Evolutionary conservation across 2,329 filamentous ascomycete genomes (phyloP).

Genomic region (Graphium sp.): DNA sequence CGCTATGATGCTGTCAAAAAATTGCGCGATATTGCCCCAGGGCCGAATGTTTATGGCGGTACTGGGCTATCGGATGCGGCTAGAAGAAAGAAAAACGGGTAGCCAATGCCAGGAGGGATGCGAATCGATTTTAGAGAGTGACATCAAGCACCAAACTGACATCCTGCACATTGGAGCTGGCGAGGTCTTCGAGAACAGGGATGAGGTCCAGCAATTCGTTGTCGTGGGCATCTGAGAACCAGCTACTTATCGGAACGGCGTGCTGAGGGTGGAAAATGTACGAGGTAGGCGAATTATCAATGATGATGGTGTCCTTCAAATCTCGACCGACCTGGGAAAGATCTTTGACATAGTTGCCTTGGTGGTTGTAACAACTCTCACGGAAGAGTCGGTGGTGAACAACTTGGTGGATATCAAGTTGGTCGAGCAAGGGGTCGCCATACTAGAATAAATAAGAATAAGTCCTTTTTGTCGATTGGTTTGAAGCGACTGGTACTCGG

Average conservation of each 20-base stretch:
- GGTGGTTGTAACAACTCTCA: slow-evolving; percentile 98
- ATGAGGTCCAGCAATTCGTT: slow-evolving; percentile 96
- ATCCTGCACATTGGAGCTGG: slow-evolving; percentile 74
- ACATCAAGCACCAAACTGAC: slow-evolving; percentile 97
- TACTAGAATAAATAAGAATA: slow-evolving; percentile 39
- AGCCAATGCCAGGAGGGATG: slow-evolving; percentile 10
- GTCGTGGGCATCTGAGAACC: slow-evolving; percentile 98
- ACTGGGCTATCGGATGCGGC: no score
- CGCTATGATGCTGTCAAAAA: slow-evolving; percentile 26
- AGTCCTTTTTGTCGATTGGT: slow-evolving; percentile 5
- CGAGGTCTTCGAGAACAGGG: slow-evolving; percentile 93
- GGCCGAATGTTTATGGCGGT: no score
- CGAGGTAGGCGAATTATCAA: slow-evolving; percentile 96
- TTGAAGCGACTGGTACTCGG: slow-evolving; percentile 8
- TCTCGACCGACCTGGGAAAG: slow-evolving; percentile 92
- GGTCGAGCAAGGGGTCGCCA: slow-evolving; percentile 86
- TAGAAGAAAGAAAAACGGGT: slow-evolving; percentile 11
- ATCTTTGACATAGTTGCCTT: slow-evolving; percentile 99
- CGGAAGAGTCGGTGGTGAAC: slow-evolving; percentile 93
- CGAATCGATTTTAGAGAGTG: slow-evolving; percentile 37
- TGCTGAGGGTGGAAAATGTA: slow-evolving; percentile 99
- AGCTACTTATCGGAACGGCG: slow-evolving; percentile 97
- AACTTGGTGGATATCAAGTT: slow-evolving; percentile 92
- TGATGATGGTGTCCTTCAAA: slow-evolving; percentile 95
- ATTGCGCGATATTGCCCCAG: no score